Evolutionary conservation across 2,329 filamentous ascomycete species (phyloP).

Genomic region (Clarireedia hainanense): DNA sequence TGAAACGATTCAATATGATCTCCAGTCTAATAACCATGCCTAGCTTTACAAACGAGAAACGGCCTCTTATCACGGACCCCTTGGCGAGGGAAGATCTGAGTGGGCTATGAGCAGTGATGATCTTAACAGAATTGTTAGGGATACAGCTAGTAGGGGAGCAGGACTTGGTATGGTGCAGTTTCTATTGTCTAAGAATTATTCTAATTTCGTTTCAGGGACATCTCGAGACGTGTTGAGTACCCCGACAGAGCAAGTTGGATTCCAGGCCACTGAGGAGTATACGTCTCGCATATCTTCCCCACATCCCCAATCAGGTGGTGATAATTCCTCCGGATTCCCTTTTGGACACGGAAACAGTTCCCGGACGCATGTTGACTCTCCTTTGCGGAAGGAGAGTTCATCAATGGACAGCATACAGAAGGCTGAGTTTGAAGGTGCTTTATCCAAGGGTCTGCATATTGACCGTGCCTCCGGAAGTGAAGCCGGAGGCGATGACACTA

Average conservation of each 20-base stretch:
- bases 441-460: conserved; percentile 30
- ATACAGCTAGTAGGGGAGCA: conserved; percentile 49
- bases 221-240: conserved; percentile 59
- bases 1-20: not conserved
- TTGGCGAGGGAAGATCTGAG: conserved; percentile 49
- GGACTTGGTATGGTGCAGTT: conserved; percentile 40
- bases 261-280: conserved; percentile 80
- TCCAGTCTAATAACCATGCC: not conserved
- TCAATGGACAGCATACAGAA: conserved; percentile 26
- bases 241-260: conserved; percentile 85
- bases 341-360: conserved; percentile 37
- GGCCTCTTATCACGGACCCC: conserved; percentile 37
- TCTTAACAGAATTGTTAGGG: conserved; percentile 79
- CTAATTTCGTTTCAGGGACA: conserved; percentile 45
- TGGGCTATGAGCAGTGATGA: conserved; percentile 86
- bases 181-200: conserved; percentile 10
- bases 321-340: conserved; percentile 23
- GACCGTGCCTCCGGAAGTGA: conserved; percentile 37
- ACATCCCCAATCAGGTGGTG: conserved; percentile 36
- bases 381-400: conserved; percentile 38
- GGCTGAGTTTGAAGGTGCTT: conserved; percentile 28
- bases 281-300: conserved; percentile 69
- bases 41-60: conserved; percentile 60
- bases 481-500: conserved; percentile 50
- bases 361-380: conserved; percentile 33